Evolutionary conservation across 2,329 filamentous ascomycete genomes (phyloP), one percentile per base, ranked within the genome.

Genomic region (Fusarium incarnatum): DNA sequence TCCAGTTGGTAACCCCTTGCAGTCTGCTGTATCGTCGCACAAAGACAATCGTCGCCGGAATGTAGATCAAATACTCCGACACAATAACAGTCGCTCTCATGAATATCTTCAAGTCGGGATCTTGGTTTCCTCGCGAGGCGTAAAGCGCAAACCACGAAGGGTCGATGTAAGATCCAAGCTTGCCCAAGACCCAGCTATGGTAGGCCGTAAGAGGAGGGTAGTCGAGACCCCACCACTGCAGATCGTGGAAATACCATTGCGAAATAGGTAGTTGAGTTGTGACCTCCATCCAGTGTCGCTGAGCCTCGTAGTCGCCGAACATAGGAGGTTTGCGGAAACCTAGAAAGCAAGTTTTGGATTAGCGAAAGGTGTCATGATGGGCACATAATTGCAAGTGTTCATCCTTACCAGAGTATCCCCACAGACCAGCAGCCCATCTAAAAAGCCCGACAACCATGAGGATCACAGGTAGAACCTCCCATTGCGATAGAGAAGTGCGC

Each of bases 211-310:
- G 87, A 55, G 96, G 96, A 60, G 96, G 96, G 79, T 99, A 99
- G 82, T 99, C 96, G 72, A 99, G 86, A 1, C 97, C 97, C 96
- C 96, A 99, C 91, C 95, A 99, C 76, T 95, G 87, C 46, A 98
- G 84, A 78, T 99, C 94, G 79, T 99, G 94, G 77, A 97, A 97
- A 81, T 99, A 99, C 96, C 97, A 99, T 79, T 96, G 92, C 13
- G 94, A 96, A 40, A 97, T 86, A 16, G 96, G 96, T 3, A 99
- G 85, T 64, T 97, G 89, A 11, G 89, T 92, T 3, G 96, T 98
- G 71, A 99, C 85, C 78, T 99, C 96, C 94, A 99, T 97, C 96
- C 96, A 99, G 81, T 99, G 96, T 74, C 96, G 86, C 80, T 99
- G 96, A 6, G 97, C 96, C 83, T 99, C 96, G 81, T 97, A 99